Evolutionary conservation across 305 asterid species (phyloP), one percentile per base, ranked within the genome.

Genomic region (Ilex paraguariensis): DNA sequence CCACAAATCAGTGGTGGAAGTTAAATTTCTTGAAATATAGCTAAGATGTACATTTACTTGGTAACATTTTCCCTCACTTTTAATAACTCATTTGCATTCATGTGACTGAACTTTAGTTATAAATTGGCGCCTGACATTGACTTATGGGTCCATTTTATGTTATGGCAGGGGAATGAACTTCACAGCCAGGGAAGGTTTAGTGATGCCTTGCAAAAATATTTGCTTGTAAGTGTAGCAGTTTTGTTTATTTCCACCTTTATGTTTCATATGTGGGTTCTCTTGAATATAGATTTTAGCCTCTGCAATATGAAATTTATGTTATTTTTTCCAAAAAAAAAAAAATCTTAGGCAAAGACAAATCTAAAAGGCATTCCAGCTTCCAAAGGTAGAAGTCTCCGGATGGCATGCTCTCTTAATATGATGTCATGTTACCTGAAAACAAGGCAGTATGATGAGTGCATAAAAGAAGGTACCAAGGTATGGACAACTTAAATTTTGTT

Each of bases 361-460:
- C 82, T 92, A 70, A 81, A 83, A 78, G 89, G 75, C 60, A 63
- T 84, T 62, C 90, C 94, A 54, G 73, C 77, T 46, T 76, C 91
- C 21, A 84, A 80, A 69, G 90, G 90, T 69, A 79, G 87, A 75
- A 74, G 61, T 73, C 66, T 92, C 65, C 79, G 82, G 48, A 73
- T 80, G 71, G 86, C 84, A 10, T 92, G 98, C 77, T 89, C 98
- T 59, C 91, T 89, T 74, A 89, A 92, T 70, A 74, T 86, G 87
- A 92, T 90, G 98, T 92, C 98, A 12, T 92, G 97, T 80, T 90
- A 77, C 88, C 77, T 90, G 79, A 90, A 85, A 81, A 90, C 95
- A 65, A 71, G 79, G 53, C 92, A 85, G 74, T 86, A 80, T 55
- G 84, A 85, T 4, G 88, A 92, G 74, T 92, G 97, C 73, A 60